Conservation (phyloP, 345 rosid genomes). For the Kernera saxatilis region DNA sequence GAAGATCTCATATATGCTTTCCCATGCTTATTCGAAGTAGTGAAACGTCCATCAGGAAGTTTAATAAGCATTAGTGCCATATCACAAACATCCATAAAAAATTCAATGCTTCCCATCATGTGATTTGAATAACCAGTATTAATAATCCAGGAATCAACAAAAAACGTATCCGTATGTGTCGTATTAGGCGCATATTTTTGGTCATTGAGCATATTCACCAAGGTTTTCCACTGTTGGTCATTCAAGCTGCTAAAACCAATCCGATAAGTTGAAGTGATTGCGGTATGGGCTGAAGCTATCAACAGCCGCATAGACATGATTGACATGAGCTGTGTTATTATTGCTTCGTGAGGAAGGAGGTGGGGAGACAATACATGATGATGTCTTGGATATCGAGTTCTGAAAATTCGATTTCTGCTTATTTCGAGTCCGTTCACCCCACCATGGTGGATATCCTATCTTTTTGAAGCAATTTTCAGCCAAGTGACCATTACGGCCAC, state of each 20-base stretch:
- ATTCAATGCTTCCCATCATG: neutral
- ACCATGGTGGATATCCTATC: neutral
- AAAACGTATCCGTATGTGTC: neutral
- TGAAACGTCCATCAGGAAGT: neutral
- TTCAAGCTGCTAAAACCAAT: neutral
- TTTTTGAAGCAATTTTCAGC: neutral
- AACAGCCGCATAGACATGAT: neutral
- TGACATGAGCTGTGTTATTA: rapidly evolving
- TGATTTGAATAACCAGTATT: neutral
- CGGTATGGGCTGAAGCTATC: neutral
- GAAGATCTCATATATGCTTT: neutral
- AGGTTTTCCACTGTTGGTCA: neutral
- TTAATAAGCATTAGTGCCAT: neutral
- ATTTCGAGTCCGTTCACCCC: neutral
- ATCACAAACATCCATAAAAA: neutral
- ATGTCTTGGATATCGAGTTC: no score
- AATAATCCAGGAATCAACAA: neutral
- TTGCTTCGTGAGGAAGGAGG: neutral
- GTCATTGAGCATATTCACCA: neutral
- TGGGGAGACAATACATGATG: no score
- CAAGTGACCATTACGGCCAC: neutral
- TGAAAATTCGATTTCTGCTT: neutral
- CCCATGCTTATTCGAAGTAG: neutral
- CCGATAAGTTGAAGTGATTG: neutral
- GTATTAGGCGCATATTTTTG: rapidly evolving